Evolutionary conservation across 495 filamentous ascomycete species (phyloP).

Genomic region (Daldinia loculata): DNA sequence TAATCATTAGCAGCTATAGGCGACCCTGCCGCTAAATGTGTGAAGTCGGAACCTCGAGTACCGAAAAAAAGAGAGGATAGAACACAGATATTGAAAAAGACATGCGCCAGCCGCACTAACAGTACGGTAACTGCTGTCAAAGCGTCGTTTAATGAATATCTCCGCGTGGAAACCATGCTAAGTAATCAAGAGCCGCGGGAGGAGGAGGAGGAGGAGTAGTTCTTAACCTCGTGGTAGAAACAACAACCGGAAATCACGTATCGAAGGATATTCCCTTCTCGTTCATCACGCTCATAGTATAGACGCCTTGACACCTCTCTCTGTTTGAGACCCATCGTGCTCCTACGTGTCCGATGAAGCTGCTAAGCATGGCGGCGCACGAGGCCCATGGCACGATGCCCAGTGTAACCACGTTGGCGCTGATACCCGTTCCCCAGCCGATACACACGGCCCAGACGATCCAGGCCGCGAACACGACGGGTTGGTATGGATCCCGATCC

Average conservation of each 20-base stretch:
- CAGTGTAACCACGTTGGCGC: constrained; percentile 54
- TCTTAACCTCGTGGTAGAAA: not conserved
- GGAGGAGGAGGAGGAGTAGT: too few species aligned
- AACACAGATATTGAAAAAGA: not conserved
- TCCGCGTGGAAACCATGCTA: not conserved
- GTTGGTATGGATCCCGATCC: constrained; percentile 51
- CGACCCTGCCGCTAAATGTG: not conserved
- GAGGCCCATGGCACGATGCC: constrained; percentile 54
- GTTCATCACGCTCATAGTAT: constrained; percentile 4
- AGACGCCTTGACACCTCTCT: not conserved
- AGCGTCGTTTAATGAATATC: not conserved
- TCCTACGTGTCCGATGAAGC: constrained; percentile 39
- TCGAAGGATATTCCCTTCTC: not conserved
- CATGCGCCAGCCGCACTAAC: not conserved
- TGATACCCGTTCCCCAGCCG: constrained; percentile 45
- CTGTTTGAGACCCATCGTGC: constrained; percentile 22
- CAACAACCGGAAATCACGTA: not conserved
- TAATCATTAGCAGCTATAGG: not conserved
- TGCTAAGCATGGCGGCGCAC: constrained; percentile 54
- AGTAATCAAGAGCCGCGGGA: not conserved
- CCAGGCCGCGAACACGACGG: constrained; percentile 49
- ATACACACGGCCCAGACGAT: constrained; percentile 43
- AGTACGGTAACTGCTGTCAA: not conserved
- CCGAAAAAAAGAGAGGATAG: not conserved
- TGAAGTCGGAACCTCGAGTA: not conserved